Base-by-base conservation (phyloP, 805 yeast genomes). In the Suhomyces sp. region DNA sequence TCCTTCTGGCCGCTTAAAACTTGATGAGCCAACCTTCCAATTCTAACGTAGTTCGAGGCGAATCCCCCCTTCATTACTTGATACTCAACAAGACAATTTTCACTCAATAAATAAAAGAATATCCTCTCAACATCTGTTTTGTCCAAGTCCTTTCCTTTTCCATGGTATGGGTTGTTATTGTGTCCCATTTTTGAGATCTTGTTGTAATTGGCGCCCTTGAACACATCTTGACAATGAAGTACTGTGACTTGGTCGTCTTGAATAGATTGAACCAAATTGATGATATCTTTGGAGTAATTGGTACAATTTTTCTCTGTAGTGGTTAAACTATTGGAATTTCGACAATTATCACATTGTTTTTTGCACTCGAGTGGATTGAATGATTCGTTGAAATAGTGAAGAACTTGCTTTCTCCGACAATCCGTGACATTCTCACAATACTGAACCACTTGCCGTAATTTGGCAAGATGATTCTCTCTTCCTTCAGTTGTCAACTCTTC, bases 391-490 rank as follows among this genome's bases (percentile, higher is more conserved):
- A 93, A 93, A 53, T 90, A 93, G 33, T 86, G 91, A 33, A 93
- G 67, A 3, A 93, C 95, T 48, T 88, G 90, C 48, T 80, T 77
- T 43, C 98, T 72, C 36, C 98, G 76, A 56, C 98, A 93, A 56
- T 90, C 97, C 3, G 90, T 80, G 8, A 74, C 71, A 56, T 93
- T 91, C 43, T 90, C 96, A 62, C 98, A 91, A 54, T 88, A 93
- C 53, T 83, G 90, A 46, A 86, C 77, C 10, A 93, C 96, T 46
- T 87, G 88, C 36, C 85, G 72, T 44, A 93, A 64, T 54, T 87
- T 83, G 21, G 79, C 73, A 41, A 81, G 60, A 58, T 91, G 96
- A 44, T 81, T 83, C 45, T 86, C 93, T 44, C 81, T 79, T 24
- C 83, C 83, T 9, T 57, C 71, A 20, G 64, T 60, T 38, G 76